These are phyloP conservation scores for Letharia columbiana DNA, from an alignment of 495 filamentous ascomycete genomes.

Conservation along the genomic window DNA sequence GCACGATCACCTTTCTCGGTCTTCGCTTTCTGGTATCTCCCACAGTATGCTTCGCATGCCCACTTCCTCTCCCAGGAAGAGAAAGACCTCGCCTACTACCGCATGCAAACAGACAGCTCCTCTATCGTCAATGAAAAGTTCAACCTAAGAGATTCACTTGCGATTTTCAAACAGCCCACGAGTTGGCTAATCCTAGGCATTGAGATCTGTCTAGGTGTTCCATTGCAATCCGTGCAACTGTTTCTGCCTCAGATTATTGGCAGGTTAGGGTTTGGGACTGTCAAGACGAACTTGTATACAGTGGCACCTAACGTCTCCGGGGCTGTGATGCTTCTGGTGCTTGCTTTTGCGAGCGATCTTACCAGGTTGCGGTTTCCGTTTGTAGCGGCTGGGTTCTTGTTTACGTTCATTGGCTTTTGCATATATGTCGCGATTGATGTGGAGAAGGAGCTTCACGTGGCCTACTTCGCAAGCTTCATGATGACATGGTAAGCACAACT, in stretches of 20 bases:
- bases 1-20: slow-evolving; percentile 57
- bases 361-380: slow-evolving; percentile 62
- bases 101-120: slow-evolving; percentile 66
- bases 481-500: slow-evolving; percentile 61
- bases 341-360: slow-evolving; percentile 59
- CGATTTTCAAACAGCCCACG: slow-evolving; percentile 54
- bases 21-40: slow-evolving; percentile 66
- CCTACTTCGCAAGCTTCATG: slow-evolving; percentile 75
- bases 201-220: slow-evolving; percentile 69
- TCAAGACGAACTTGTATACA: slow-evolving; percentile 71
- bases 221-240: slow-evolving; percentile 58
- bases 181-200: slow-evolving; percentile 58
- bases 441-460: slow-evolving; percentile 46
- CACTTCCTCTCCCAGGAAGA: slow-evolving; percentile 56
- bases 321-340: slow-evolving; percentile 57
- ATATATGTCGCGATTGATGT: slow-evolving; percentile 67
- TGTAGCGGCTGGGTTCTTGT: slow-evolving; percentile 61
- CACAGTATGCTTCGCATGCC: slow-evolving; percentile 52
- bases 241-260: slow-evolving; percentile 69
- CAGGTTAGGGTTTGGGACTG: slow-evolving; percentile 51
- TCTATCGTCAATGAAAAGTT: slow-evolving; percentile 65
- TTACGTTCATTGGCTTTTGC: slow-evolving; percentile 68
- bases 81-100: slow-evolving; percentile 60
- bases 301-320: slow-evolving; percentile 65
- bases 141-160: slow-evolving; percentile 52